Base-by-base conservation (phyloP, 2,329 filamentous ascomycete species). In the Podosphaera xanthii region DNA sequence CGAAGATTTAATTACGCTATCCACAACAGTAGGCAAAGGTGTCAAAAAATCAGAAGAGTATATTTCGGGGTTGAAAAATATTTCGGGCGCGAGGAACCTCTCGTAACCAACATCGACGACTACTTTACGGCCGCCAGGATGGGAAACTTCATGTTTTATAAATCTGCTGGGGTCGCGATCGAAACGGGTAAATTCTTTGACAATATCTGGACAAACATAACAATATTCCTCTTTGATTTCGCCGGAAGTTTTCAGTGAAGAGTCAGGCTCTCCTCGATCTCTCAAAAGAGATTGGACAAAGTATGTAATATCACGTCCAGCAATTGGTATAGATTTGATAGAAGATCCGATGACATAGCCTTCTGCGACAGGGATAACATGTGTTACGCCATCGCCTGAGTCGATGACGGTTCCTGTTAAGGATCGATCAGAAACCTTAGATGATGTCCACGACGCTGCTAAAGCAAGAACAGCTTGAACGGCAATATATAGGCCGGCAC, bases 21-120 rank as follows among this genome's bases (percentile, higher is more conserved):
- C 92, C 62, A 98, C 94, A 57, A 98, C 92, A 57, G 81, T 86
- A 33, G 92, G 92, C 7, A 98, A 80, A 12, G 92, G 92, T 10
- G 92, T 98, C 64, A 98, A 76, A 76, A 98, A 98, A 71, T 98
- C 92, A 65, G 91, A 97, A 62, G 88, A 95, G 78, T 97, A 97
- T 68, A 98, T 98, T 75, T 98, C 92, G 36, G 92, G 92, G 74
- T 98, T 98, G 81, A 98, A 98, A 75, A 98, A 98, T 69, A 98
- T 98, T 72, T 98, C 92, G 33, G 94, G 94, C 2, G 92, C 92
- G 61, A 98, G 78, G 78, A 98, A 98, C 40, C 92, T 86, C 72
- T 98, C 92, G 74, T 97, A 98, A 58, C 92, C 92, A 58, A 98
- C 87, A 67, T 98, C 94, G 54, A 98, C 88, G 1, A 77, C 80